These are phyloP conservation scores for Cyclostephanos tholiformis DNA, from an alignment of 108 stramenopile genomes.

Conservation along the genomic window DNA sequence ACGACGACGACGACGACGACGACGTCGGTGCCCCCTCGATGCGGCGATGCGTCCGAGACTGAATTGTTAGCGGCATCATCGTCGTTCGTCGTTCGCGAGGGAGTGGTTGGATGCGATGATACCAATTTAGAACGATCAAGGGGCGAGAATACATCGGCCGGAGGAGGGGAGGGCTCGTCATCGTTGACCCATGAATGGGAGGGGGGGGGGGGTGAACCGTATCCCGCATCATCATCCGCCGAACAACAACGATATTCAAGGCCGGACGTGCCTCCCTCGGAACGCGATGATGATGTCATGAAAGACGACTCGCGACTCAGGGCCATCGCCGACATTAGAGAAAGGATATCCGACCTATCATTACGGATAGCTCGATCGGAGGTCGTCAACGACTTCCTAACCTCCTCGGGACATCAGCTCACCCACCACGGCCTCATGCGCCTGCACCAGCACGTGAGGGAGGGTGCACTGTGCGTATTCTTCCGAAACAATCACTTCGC, in stretches of 20 bases:
- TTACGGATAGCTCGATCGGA: slow-evolving; percentile 55
- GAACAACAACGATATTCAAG: too few relatives aligned
- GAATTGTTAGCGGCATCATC: neutral
- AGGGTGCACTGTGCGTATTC: slow-evolving; percentile 84
- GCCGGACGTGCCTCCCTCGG: neutral
- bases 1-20: neutral
- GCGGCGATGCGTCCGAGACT: too few relatives aligned
- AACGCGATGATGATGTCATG: neutral
- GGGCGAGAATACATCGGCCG: too few relatives aligned
- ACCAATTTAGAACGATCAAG: too few relatives aligned
- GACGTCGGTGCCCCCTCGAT: neutral
- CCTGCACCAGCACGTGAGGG: slow-evolving; percentile 73
- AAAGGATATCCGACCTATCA: slow-evolving; percentile 36
- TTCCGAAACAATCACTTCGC: slow-evolving; percentile 98
- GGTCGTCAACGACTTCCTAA: slow-evolving; percentile 71
- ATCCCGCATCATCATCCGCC: too few relatives aligned
- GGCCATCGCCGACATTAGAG: slow-evolving; percentile 14
- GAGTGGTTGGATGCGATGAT: too few relatives aligned
- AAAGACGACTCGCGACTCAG: slow-evolving; percentile 7
- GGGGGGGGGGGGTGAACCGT: too few relatives aligned
- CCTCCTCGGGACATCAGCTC: slow-evolving; percentile 77
- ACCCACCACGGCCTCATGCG: slow-evolving; percentile 84
- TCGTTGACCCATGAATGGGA: too few relatives aligned
- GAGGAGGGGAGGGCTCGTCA: too few relatives aligned
- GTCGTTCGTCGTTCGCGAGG: too few relatives aligned